Conservation (phyloP, 108 stramenopile genomes). For the Skeletonema menzelii region DNA sequence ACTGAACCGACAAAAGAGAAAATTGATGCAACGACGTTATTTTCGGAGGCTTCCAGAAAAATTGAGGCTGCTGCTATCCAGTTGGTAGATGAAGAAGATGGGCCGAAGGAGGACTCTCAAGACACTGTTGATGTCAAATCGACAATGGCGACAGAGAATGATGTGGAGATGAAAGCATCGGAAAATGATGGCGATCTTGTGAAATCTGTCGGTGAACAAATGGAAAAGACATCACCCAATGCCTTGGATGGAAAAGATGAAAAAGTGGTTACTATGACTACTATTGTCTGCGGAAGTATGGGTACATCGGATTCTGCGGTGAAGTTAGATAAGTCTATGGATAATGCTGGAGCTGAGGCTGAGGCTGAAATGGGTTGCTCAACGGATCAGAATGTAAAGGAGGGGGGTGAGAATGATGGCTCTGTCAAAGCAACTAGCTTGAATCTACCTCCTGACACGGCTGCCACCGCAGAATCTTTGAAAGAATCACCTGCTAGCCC, state of each 20-base stretch:
- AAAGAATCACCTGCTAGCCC: background rate
- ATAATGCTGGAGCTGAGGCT: background rate
- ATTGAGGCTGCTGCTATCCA: constrained; percentile 2
- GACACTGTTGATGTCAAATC: background rate
- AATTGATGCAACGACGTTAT: background rate
- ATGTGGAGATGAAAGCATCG: constrained; percentile 1
- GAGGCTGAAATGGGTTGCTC: background rate
- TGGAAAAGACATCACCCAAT: background rate
- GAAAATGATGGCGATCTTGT: constrained; percentile 1
- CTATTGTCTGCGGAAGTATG: background rate
- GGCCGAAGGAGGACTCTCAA: background rate
- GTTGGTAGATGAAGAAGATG: background rate
- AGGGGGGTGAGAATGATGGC: background rate
- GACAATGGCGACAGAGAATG: background rate
- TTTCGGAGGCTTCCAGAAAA: constrained; percentile 1
- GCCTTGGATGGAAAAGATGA: background rate
- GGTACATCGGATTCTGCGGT: background rate
- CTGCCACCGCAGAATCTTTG: background rate
- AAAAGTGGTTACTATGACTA: background rate
- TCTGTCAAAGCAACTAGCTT: background rate
- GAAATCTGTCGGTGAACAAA: background rate
- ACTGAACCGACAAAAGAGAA: background rate
- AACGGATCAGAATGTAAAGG: background rate
- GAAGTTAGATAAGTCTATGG: background rate
- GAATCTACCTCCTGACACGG: background rate